These are phyloP conservation scores for Hyparrhenia diplandra DNA, from an alignment of 176 grass and related monocot species.

Conservation along the genomic window DNA sequence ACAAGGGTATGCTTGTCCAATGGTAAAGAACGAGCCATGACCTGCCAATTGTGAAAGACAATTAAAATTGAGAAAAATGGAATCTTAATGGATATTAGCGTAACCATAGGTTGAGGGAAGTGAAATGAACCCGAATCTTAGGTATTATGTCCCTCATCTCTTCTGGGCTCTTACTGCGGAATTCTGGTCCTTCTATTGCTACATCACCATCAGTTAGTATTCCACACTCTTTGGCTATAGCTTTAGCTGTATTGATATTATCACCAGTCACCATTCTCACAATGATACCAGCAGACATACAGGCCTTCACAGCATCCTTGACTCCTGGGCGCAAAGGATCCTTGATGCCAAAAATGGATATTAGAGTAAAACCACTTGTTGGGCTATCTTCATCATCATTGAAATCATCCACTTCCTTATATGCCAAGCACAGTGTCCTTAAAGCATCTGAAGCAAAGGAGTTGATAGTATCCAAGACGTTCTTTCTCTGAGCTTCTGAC, in stretches of 20 bases:
- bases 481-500: conserved; percentile 40
- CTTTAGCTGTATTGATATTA: conserved; percentile 95
- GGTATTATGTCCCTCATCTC: conserved; percentile 81
- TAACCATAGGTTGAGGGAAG: conserved; percentile 2
- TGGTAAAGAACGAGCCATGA: conserved; percentile 94
- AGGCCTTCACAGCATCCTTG: conserved; percentile 77
- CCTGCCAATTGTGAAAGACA: conserved; percentile 37
- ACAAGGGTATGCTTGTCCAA: conserved; percentile 94
- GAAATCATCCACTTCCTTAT: conserved; percentile 59
- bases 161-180: conserved; percentile 56
- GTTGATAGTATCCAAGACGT: conserved; percentile 60
- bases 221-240: conserved; percentile 96
- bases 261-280: conserved; percentile 98
- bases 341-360: conserved; percentile 92
- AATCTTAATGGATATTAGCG: neutral
- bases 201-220: conserved; percentile 74
- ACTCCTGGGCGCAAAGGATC: conserved; percentile 88
- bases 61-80: neutral
- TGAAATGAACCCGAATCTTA: conserved; percentile 60
- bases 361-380: conserved; percentile 66
- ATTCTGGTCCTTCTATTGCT: conserved; percentile 88
- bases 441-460: conserved; percentile 81
- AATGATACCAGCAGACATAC: conserved; percentile 67
- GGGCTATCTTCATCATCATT: conserved; percentile 48
- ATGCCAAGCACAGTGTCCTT: conserved; percentile 86